These are phyloP conservation scores for Pilaira anomala DNA, from an alignment of 192 early-diverging fungal species.

Conservation along the genomic window DNA sequence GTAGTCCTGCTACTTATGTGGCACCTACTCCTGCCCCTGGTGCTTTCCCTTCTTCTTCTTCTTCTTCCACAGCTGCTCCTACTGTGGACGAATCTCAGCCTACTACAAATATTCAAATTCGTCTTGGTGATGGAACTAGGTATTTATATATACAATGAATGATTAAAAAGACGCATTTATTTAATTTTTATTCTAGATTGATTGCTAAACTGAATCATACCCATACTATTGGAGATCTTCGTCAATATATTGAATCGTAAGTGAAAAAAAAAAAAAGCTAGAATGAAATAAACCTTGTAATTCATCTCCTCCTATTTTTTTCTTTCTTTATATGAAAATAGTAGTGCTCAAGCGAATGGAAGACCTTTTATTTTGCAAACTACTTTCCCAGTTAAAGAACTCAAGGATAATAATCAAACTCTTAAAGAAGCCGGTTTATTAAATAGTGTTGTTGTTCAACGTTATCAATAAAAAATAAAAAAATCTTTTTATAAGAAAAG, in stretches of 20 bases:
- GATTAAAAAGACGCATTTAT: no score
- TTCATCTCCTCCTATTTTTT: neutral
- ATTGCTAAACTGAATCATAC: conserved; percentile 90
- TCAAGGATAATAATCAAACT: conserved; percentile 67
- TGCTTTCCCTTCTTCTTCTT: conserved; percentile 15
- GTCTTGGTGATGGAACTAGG: conserved; percentile 85
- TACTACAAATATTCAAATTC: conserved; percentile 85
- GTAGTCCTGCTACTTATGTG: conserved; percentile 49
- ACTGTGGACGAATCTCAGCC: conserved; percentile 73
- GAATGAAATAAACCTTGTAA: neutral
- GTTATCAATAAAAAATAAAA: conserved; percentile 37
- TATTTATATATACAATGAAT: conserved; percentile 9
- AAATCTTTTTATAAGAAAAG: no score
- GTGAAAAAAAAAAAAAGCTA: neutral
- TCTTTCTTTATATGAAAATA: no score
- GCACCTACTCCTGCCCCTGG: conserved; percentile 31
- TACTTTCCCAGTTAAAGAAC: conserved; percentile 80
- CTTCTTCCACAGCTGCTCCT: conserved; percentile 40
- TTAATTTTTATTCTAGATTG: conserved; percentile 36
- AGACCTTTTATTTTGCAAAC: conserved; percentile 76
- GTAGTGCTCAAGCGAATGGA: conserved; percentile 58
- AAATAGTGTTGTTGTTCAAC: conserved; percentile 85
- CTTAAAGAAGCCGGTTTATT: conserved; percentile 80
- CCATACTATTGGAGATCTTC: conserved; percentile 84
- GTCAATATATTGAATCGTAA: conserved; percentile 70